Evolutionary conservation across 371 early-diverging fungal genomes (phyloP), one percentile per base, ranked within the genome.

Genomic region (Cokeromyces recurvatus): DNA sequence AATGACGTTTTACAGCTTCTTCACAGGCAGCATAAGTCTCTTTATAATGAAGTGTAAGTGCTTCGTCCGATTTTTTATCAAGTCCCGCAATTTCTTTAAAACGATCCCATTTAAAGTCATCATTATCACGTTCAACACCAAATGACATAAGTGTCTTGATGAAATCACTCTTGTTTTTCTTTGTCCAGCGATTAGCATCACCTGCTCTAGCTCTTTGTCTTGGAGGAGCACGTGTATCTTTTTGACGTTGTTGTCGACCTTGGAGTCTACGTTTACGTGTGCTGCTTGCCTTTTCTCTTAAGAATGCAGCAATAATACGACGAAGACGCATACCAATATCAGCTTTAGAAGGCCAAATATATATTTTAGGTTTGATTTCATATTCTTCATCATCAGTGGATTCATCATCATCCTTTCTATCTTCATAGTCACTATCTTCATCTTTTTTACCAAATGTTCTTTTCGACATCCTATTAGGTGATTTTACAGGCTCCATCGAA

Each of bases 301-400:
- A 65, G 45, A 82, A 79, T 4, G 86, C 82, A 14, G 76, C 70
- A 46, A 87, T 71, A 39, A 89, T 71, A 25, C 81, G 78, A 10
- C 89, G 78, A 17, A 87, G 50, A 5, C 89, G 80, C 55, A 78
- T 65, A 31, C 89, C 89, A 53, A 85, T 75, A 24, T 89, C 87
- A 4, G 80, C 75, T 57, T 81, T 78, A 44, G 77, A 77, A 1
- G 84, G 84, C 82, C 82, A 84, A 4, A 71, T 59, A 22, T 73
- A 60, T 0, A 64, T 53, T 44, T 23, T 64, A 53, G 19, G 63
- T 66, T 24, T 56, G 3, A 54, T 57, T 19, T 63, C 65, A 17
- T 71, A 71, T 15, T 68, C 74, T 44, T 44, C 53, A 20, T 55
- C 50, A 15, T 53, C 59, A 1, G 39, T 32, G 10, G 5, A 5